A percentile compares a stretch with the other conserved stretches of the same genome.
Evolutionary conservation across 257 asterid genomes (phyloP).

Genomic region (Verbena officinalis): DNA sequence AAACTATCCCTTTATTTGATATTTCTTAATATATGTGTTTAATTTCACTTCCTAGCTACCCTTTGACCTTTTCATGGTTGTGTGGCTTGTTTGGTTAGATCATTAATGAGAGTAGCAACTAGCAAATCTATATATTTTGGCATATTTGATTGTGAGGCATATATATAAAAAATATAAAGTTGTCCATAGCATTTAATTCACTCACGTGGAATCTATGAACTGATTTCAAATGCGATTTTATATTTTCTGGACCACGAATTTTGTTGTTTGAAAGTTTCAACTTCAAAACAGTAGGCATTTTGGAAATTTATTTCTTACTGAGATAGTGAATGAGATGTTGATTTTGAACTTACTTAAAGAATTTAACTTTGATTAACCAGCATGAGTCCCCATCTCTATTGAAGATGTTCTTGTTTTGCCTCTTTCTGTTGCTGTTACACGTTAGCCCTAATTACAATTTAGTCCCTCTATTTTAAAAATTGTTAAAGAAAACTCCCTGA

Average conservation of each 20-base stretch:
- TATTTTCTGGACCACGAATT: constrained; percentile 51
- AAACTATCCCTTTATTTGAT: too few relatives aligned
- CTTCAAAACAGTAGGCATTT: constrained; percentile 30
- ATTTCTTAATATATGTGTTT: constrained; percentile 6
- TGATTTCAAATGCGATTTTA: constrained; percentile 44
- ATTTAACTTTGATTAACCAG: background rate
- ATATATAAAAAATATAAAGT: constrained; percentile 53
- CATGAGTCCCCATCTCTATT: constrained; percentile 26
- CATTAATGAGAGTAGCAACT: constrained; percentile 37
- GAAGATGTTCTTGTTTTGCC: background rate
- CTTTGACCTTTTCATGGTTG: background rate
- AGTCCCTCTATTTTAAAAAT: too few relatives aligned
- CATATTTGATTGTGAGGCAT: too few relatives aligned
- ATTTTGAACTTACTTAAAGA: constrained; percentile 22
- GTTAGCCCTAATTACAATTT: too few relatives aligned
- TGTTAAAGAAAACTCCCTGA: too few relatives aligned
- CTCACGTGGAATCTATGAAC: constrained; percentile 89
- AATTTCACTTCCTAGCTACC: background rate
- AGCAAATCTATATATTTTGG: constrained; percentile 36
- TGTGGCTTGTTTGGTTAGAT: constrained; percentile 34
- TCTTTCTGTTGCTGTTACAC: background rate
- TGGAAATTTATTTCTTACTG: too few relatives aligned
- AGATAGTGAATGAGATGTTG: constrained; percentile 27
- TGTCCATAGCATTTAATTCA: constrained; percentile 69
- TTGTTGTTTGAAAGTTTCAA: constrained; percentile 30